Conservation (phyloP, 768 basidiomycete species). For the Pleurotus djamor region DNA sequence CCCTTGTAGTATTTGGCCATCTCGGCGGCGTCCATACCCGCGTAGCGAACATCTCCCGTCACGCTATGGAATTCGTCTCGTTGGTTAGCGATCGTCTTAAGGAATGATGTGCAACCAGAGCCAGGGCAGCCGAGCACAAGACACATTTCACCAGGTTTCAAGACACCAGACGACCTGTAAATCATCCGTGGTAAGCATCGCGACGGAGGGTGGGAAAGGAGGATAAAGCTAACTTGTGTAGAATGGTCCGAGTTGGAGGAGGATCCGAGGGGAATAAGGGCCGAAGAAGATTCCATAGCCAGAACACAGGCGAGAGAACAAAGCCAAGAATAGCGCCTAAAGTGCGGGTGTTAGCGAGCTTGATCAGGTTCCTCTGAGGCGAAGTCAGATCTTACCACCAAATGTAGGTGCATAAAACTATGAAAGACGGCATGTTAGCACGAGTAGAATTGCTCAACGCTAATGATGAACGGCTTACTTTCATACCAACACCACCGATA, state of each 20-base stretch:
- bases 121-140: constrained; percentile 83
- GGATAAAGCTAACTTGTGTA: constrained; percentile 46
- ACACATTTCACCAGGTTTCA: constrained; percentile 86
- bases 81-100: constrained; percentile 81
- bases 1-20: constrained; percentile 79
- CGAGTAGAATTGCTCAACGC: neutral
- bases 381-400: constrained; percentile 34
- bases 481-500: constrained; percentile 50
- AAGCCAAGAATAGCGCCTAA: constrained; percentile 53
- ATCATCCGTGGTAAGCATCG: neutral
- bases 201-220: neutral
- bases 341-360: neutral
- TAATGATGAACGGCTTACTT: constrained; percentile 32
- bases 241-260: constrained; percentile 46
- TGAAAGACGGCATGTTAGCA: neutral
- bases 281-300: constrained; percentile 40
- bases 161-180: constrained; percentile 57
- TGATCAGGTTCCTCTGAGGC: neutral
- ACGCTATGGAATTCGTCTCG: constrained; percentile 63
- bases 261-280: constrained; percentile 35
- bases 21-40: constrained; percentile 72
- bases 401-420: constrained; percentile 62
- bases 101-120: constrained; percentile 83
- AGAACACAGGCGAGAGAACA: constrained; percentile 48
- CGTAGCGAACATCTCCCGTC: constrained; percentile 75